These are phyloP conservation scores for Trichoderma koningii DNA, from an alignment of 2,329 filamentous ascomycete species.

Conservation along the genomic window DNA sequence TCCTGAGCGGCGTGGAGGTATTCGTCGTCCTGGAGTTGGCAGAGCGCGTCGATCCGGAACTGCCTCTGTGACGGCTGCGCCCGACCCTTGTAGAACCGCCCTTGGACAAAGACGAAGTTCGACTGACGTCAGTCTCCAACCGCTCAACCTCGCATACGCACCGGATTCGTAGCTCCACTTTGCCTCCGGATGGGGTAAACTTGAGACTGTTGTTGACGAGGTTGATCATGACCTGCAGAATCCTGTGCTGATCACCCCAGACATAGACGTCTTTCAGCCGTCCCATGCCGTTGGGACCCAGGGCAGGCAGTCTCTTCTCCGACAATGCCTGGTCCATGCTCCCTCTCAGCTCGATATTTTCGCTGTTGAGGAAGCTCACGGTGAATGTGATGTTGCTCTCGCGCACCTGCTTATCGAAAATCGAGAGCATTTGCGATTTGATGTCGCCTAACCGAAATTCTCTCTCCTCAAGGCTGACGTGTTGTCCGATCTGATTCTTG, in stretches of 20 bases:
- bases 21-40: constrained; percentile 47
- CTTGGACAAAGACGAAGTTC: constrained; percentile 56
- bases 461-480: constrained; percentile 77
- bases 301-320: constrained; percentile 53
- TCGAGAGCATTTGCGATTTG: constrained; percentile 76
- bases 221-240: constrained; percentile 91
- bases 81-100: constrained; percentile 44
- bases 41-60: constrained; percentile 54
- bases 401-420: constrained; percentile 86
- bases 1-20: constrained; percentile 36
- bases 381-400: constrained; percentile 75
- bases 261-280: constrained; percentile 81
- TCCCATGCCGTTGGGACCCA: constrained; percentile 66
- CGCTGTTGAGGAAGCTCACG: constrained; percentile 64
- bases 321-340: constrained; percentile 39
- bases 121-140: constrained; percentile 47
- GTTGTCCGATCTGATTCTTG: constrained; percentile 90
- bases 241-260: constrained; percentile 90
- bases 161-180: constrained; percentile 73
- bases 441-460: constrained; percentile 87
- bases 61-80: constrained; percentile 49
- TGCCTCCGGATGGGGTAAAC: constrained; percentile 78
- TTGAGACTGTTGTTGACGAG: constrained; percentile 90
- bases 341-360: constrained; percentile 33
- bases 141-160: constrained; percentile 65